phyloP scores from a whole-genome alignment of 805 yeast species.

The Priceomyces medius region DNA sequence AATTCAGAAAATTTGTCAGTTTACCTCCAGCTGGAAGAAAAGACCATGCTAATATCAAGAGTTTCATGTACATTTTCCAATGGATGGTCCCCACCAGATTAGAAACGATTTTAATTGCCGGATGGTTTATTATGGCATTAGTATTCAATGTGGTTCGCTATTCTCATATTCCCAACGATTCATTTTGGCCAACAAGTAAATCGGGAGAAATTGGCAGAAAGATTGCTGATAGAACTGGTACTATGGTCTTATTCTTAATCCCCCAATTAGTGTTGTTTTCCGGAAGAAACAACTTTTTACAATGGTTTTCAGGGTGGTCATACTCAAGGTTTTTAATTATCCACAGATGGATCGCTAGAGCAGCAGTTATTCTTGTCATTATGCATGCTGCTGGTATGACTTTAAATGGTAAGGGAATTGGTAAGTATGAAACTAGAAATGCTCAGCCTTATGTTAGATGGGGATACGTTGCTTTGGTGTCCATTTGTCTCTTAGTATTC shows the following conservation, averaged over 20 bases:
- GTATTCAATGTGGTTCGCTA: conserved; percentile 26
- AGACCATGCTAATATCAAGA: conserved; percentile 14
- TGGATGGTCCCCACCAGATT: conserved; percentile 51
- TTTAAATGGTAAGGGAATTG: conserved; percentile 37
- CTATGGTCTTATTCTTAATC: conserved; percentile 49
- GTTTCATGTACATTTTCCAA: conserved; percentile 13
- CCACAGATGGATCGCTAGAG: conserved; percentile 68
- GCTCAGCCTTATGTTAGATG: conserved; percentile 23
- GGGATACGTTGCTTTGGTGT: conserved; percentile 32
- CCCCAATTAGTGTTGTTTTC: conserved; percentile 66
- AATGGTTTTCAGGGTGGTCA: conserved; percentile 59
- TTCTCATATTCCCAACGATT: conserved; percentile 24
- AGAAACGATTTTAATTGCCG: conserved; percentile 44
- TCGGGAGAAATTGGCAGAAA: conserved; percentile 34
- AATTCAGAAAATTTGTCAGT: conserved; percentile 24
- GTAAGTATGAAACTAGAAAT: conserved; percentile 32
- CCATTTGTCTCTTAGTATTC: conserved; percentile 21
- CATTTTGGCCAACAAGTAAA: conserved; percentile 21
- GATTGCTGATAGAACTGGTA: conserved; percentile 55
- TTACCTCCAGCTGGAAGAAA: conserved; percentile 27
- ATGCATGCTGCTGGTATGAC: conserved; percentile 63
- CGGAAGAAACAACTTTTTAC: conserved; percentile 69
- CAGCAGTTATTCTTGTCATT: conserved; percentile 46
- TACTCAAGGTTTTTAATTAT: conserved; percentile 58
- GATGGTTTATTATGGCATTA: conserved; percentile 36